A percentile compares a stretch with the other conserved stretches of the same genome.
phyloP scores from a whole-genome alignment of 169 alveolate species.

The Cryptosporidium muris region DNA sequence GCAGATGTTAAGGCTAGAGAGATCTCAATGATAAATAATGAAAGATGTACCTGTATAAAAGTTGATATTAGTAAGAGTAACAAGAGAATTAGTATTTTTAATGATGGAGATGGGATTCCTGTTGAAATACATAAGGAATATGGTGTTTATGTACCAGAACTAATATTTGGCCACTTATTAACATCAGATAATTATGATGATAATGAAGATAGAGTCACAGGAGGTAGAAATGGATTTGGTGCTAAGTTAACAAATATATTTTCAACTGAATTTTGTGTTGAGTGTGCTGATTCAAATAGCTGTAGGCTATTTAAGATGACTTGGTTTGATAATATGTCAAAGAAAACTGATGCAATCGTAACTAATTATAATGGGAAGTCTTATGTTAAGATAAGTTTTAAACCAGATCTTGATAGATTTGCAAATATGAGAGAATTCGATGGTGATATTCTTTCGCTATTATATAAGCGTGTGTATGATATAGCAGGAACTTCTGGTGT shows the following conservation, averaged over 20 bases:
- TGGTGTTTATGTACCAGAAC: slow-evolving; percentile 96
- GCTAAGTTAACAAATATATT: slow-evolving; percentile 99
- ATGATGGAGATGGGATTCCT: slow-evolving; percentile 91
- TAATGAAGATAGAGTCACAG: slow-evolving; percentile 96
- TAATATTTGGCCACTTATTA: slow-evolving; percentile 97
- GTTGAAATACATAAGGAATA: slow-evolving; percentile 96
- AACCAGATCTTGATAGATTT: slow-evolving; percentile 95
- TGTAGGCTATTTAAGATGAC: slow-evolving; percentile 85
- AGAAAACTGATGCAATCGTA: slow-evolving; percentile 84
- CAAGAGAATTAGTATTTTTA: slow-evolving; percentile 81
- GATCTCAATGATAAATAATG: slow-evolving; percentile 56
- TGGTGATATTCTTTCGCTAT: slow-evolving; percentile 89
- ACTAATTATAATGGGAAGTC: slow-evolving; percentile 83
- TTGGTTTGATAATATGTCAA: slow-evolving; percentile 92
- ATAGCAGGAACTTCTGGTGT: slow-evolving; percentile 98
- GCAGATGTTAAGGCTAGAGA: slow-evolving; percentile 96
- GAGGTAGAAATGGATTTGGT: slow-evolving; percentile 99
- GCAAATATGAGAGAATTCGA: slow-evolving; percentile 87
- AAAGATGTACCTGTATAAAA: slow-evolving; percentile 75
- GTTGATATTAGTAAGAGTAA: slow-evolving; percentile 80
- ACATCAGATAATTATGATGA: slow-evolving; percentile 99
- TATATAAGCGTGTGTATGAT: slow-evolving; percentile 97
- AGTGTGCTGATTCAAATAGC: slow-evolving; percentile 92
- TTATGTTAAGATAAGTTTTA: slow-evolving; percentile 92
- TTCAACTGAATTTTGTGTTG: slow-evolving; percentile 93